Evolutionary conservation across 345 rosid species (phyloP).

Genomic region (Salix dunnii): DNA sequence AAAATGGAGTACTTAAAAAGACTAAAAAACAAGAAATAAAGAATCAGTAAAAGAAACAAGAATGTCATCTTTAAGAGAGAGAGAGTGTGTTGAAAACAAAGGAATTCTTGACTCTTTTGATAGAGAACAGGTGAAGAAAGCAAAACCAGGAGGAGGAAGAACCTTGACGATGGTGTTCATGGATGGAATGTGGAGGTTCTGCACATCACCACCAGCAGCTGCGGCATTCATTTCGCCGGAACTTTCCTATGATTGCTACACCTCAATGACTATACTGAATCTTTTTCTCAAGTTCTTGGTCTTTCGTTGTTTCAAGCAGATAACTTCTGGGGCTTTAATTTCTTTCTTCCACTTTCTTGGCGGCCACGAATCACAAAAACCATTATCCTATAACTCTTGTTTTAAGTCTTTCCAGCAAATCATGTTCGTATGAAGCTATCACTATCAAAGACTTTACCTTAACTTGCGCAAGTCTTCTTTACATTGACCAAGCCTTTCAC

Average conservation of each 20-base stretch:
- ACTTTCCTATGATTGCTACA: conserved; percentile 5
- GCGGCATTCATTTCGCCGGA: conserved; percentile 6
- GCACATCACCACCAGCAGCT: conserved; percentile 11
- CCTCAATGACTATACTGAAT: neutral
- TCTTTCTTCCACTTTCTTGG: conserved; percentile 17
- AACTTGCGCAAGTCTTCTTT: neutral
- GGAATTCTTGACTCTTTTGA: no score
- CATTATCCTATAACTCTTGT: neutral
- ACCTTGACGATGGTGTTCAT: conserved; percentile 39
- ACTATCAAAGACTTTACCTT: neutral
- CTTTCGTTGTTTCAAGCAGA: neutral
- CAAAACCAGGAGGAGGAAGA: conserved; percentile 7
- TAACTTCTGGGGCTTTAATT: neutral
- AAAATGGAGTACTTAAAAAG: neutral
- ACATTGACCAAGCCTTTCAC: neutral
- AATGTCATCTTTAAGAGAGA: neutral
- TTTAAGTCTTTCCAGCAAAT: neutral
- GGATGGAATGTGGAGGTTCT: conserved; percentile 25
- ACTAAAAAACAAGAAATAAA: neutral
- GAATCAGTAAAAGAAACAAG: conserved; percentile 1
- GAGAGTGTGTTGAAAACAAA: no score
- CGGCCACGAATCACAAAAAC: conserved; percentile 1
- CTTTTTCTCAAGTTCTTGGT: neutral
- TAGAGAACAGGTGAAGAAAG: no score
- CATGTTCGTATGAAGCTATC: neutral